These are phyloP conservation scores for Teratosphaeria nubilosa DNA, from an alignment of 2,329 filamentous ascomycete species.

Conservation along the genomic window DNA sequence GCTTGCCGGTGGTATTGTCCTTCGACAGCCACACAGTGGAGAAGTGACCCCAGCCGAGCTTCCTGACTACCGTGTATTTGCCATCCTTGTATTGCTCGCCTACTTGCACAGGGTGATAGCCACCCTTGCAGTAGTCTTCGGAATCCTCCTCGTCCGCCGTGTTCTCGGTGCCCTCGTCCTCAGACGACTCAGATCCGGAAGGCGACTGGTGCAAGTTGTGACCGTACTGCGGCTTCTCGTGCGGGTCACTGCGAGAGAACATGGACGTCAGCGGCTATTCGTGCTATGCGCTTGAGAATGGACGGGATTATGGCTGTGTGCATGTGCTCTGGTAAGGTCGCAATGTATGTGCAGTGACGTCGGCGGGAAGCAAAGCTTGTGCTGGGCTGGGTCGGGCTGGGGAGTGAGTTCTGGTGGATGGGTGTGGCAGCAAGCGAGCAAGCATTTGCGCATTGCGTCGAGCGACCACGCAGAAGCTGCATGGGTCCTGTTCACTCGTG, in stretches of 20 bases:
- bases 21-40: conserved; percentile 84
- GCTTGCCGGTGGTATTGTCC: conserved; percentile 81
- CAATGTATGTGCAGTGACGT: conserved; percentile 3
- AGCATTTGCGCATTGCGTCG: background rate
- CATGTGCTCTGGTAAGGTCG: conserved; percentile 10
- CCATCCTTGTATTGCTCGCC: conserved; percentile 97
- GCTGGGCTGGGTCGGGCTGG: background rate
- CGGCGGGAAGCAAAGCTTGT: background rate
- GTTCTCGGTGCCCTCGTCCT: conserved; percentile 73
- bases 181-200: conserved; percentile 43
- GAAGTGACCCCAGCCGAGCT: conserved; percentile 96
- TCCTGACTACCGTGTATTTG: conserved; percentile 91
- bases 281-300: background rate
- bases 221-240: conserved; percentile 33
- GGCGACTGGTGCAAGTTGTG: conserved; percentile 55
- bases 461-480: background rate
- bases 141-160: conserved; percentile 98
- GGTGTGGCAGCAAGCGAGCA: background rate
- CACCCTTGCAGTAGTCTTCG: conserved; percentile 98
- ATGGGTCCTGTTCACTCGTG: background rate
- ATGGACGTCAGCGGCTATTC: background rate
- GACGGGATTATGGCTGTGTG: background rate
- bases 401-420: background rate
- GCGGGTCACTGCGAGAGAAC: conserved; percentile 4
- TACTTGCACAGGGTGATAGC: conserved; percentile 89